These are phyloP conservation scores for Leishmania amazonensis DNA, from an alignment of 208 protist species.

Conservation along the genomic window DNA sequence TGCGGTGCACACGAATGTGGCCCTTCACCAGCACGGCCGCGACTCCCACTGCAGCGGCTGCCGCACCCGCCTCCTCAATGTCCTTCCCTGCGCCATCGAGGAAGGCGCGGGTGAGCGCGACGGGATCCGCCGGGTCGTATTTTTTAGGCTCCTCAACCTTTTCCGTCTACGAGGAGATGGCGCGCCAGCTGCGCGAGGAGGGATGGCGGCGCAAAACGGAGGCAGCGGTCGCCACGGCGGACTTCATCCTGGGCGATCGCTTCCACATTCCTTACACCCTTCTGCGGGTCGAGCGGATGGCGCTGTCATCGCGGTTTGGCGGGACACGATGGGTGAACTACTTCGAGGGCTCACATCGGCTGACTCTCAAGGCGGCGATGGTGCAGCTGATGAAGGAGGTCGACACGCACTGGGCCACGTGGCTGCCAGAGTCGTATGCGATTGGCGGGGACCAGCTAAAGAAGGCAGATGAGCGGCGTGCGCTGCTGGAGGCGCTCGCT, in stretches of 20 bases:
- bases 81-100: neutral
- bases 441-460: conserved; percentile 63
- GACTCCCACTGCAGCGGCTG: neutral
- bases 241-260: conserved; percentile 82
- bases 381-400: conserved; percentile 49
- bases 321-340: conserved; percentile 89
- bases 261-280: conserved; percentile 78
- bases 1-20: neutral
- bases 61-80: neutral
- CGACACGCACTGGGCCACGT: conserved; percentile 48
- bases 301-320: conserved; percentile 51
- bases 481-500: conserved; percentile 40
- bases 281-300: conserved; percentile 63
- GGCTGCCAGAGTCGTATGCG: conserved; percentile 82
- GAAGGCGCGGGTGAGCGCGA: neutral
- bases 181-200: conserved; percentile 50
- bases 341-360: conserved; percentile 77
- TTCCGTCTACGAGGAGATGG: conserved; percentile 89
- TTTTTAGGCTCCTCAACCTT: conserved; percentile 69
- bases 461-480: conserved; percentile 53
- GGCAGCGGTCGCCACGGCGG: conserved; percentile 37
- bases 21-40: neutral
- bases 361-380: conserved; percentile 88
- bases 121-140: conserved; percentile 16
- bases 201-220: conserved; percentile 51